Conservation (phyloP, 495 filamentous ascomycete species). For the Aspergillus sclerotioniger region DNA sequence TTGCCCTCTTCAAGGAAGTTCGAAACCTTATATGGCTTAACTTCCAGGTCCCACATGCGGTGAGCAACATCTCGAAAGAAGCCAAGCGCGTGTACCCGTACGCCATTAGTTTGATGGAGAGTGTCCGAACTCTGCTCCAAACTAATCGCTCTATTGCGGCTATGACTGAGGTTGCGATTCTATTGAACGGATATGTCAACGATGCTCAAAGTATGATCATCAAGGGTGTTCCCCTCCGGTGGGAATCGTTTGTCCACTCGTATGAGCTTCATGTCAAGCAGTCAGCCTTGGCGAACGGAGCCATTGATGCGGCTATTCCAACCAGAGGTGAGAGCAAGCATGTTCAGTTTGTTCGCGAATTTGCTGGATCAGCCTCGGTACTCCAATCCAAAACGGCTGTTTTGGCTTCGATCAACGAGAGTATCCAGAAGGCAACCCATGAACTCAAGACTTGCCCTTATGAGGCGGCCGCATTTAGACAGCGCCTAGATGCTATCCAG, state of each 20-base stretch:
- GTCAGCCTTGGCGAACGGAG: slow-evolving; percentile 54
- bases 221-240: slow-evolving; percentile 85
- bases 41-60: slow-evolving; percentile 85
- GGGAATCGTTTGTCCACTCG: slow-evolving; percentile 96
- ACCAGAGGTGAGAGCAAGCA: slow-evolving; percentile 81
- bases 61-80: slow-evolving; percentile 95
- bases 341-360: slow-evolving; percentile 92
- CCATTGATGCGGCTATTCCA: slow-evolving; percentile 55
- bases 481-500: slow-evolving; percentile 81
- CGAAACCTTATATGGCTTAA: slow-evolving; percentile 91
- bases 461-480: slow-evolving; percentile 68
- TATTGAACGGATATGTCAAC: slow-evolving; percentile 87
- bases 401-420: slow-evolving; percentile 74
- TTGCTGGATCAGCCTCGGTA: slow-evolving; percentile 76
- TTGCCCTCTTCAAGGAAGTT: slow-evolving; percentile 98
- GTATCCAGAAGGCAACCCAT: slow-evolving; percentile 73
- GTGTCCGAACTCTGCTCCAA: slow-evolving; percentile 83
- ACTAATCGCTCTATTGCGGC: slow-evolving; percentile 75
- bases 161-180: slow-evolving; percentile 80
- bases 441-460: slow-evolving; percentile 89
- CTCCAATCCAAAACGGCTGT: slow-evolving; percentile 82
- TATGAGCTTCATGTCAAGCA: slow-evolving; percentile 89
- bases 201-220: slow-evolving; percentile 75
- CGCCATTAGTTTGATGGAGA: slow-evolving; percentile 97
- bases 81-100: slow-evolving; percentile 96